phyloP scores from a whole-genome alignment of 805 yeast genomes.

The Pichia exigua region DNA sequence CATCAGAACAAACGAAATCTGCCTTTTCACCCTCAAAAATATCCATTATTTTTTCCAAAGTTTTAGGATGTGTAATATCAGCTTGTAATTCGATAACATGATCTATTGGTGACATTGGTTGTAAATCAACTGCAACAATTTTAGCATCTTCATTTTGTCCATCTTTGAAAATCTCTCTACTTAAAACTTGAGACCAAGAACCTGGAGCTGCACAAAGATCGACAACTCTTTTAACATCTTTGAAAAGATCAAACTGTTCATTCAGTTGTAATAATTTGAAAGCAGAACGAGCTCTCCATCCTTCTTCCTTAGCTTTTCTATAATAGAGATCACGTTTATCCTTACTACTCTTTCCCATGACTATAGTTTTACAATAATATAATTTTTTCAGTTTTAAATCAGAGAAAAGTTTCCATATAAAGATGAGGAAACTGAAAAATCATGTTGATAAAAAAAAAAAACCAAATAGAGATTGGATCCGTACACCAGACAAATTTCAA shows the following conservation, averaged over 20 bases:
- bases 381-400: not conserved
- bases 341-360: constrained; percentile 90
- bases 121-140: constrained; percentile 91
- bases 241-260: constrained; percentile 79
- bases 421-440: not conserved
- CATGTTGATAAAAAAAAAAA: not conserved
- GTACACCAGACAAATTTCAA: not conserved
- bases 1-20: constrained; percentile 93
- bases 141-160: constrained; percentile 33
- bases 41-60: constrained; percentile 65
- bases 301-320: constrained; percentile 93
- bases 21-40: constrained; percentile 89
- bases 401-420: not conserved
- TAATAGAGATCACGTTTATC: constrained; percentile 91
- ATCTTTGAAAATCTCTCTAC: constrained; percentile 48
- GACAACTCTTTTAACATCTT: constrained; percentile 73
- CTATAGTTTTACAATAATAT: not conserved
- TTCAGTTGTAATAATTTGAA: constrained; percentile 86
- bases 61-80: constrained; percentile 93
- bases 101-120: constrained; percentile 95
- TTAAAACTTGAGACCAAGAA: constrained; percentile 94
- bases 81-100: constrained; percentile 90
- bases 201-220: constrained; percentile 99
- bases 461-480: not conserved
- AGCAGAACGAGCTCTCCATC: constrained; percentile 96